Evolutionary conservation across 2,329 filamentous ascomycete species (phyloP), one percentile per base, ranked within the genome.

Genomic region (Fusarium drepaniforme): DNA sequence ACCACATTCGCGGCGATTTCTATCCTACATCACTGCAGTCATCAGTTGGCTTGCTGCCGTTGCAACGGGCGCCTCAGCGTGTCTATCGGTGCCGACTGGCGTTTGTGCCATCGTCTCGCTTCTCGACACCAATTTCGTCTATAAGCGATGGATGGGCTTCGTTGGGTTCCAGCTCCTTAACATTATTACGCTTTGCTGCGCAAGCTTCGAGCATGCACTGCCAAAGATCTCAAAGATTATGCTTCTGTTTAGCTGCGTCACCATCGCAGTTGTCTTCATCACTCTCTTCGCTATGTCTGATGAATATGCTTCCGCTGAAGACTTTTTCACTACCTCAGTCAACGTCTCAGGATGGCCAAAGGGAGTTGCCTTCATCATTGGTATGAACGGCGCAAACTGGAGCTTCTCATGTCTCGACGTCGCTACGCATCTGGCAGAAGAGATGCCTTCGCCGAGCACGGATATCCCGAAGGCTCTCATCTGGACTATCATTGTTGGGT

Each of bases 321-420:
- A 72, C 49, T 79, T 79, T 66, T 81, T 81, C 42, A 30, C 67
- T 21, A 66, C 66, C 4, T 64, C 67, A 4, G 66, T 77, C 40
- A 81, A 81, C 40, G 57, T 75, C 0, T 72, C 75, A 1, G 79
- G 79, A 3, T 81, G 79, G 79, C 69, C 51, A 11, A 71, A 79
- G 12, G 80, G 80, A 8, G 66, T 81, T 35, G 79, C 79, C 4
- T 80, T 80, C 61, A 76, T 81, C 40, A 78, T 80, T 25, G 80
- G 79, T 16, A 75, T 81, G 62, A 78, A 77, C 35, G 78, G 78
- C 1, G 74, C 76, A 51, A 80, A 81, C 59, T 81, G 80, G 80
- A 79, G 78, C 60, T 78, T 80, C 23, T 80, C 77, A 1, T 81
- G 79, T 49, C 75, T 81, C 21, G 80, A 81, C 21, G 77, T 79